Base-by-base conservation (phyloP, 306 rosid species). In the Ammopiptanthus mongolicus region DNA sequence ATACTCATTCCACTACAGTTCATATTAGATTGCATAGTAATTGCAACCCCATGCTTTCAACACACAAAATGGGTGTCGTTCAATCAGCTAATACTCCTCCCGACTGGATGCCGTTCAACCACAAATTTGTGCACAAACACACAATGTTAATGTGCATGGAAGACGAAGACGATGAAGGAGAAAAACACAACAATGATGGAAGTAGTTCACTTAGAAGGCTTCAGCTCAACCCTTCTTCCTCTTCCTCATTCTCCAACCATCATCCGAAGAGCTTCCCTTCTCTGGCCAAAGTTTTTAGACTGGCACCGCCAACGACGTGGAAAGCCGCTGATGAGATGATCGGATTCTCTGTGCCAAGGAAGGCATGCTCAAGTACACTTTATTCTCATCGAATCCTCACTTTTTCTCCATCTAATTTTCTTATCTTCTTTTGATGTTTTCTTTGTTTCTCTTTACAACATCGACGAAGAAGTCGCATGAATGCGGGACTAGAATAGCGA, bases 241-340 rank as follows among this genome's bases (percentile, higher is more conserved):
- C 82, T 0, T 76, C 90, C 0, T 78, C 94, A 15, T 18, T 83
- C 28, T 68, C 86, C 62, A 87, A 70, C 74, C 91, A 62, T 55
- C 94, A 93, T 78, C 89, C 97, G 70, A 96, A 96, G 74, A 90
- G 89, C 85, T 90, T 82, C 78, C 97, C 97, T 61, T 85, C 84
- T 61, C 87, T 81, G 84, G 81, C 90, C 51, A 92, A 90, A 87
- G 87, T 78, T 76, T 90, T 89, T 73, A 84, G 97, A 80, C 81
- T 87, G 69, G 69, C 89, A 41, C 85, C 96, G 83, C 79, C 81
- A 70, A 22, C 74, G 78, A 70, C 88, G 80, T 92, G 90, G 98
- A 96, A 90, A 75, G 88, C 90, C 58, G 86, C 99, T 74, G 98
- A 96, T 63, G 99, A 96, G 69, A 96, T 92, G 99, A 96, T 96